Percentiles rank a stretch among this genome's conserved stretches.
phyloP scores from a whole-genome alignment of 345 rosid genomes.

The Camelina hispida region DNA sequence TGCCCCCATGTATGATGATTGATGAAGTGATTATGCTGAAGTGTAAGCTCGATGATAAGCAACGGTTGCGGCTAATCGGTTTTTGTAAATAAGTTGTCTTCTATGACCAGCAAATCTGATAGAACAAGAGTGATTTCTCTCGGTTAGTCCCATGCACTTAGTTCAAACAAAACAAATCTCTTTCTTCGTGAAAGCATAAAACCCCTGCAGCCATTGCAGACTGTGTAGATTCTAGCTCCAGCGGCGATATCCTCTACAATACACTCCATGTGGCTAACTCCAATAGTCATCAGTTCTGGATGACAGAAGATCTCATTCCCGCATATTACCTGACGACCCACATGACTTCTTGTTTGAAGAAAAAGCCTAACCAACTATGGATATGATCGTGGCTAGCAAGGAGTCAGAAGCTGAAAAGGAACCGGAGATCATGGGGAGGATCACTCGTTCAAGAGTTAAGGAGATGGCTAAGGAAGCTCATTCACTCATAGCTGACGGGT shows the following conservation, averaged over 20 bases:
- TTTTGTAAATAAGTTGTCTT: too few species aligned
- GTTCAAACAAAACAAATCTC: neutral
- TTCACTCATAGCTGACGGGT: too few species aligned
- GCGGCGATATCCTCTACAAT: neutral
- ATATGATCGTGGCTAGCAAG: too few species aligned
- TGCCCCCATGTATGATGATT: neutral
- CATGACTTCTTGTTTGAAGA: neutral
- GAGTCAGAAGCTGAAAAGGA: too few species aligned
- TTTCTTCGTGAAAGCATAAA: neutral
- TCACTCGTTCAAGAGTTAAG: too few species aligned
- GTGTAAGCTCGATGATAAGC: neutral
- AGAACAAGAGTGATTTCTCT: neutral
- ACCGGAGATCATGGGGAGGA: too few species aligned
- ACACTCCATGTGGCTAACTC: neutral
- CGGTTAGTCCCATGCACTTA: neutral
- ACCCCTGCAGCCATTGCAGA: neutral
- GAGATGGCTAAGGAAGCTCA: too few species aligned
- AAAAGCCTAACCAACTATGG: neutral
- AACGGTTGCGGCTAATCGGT: too few species aligned
- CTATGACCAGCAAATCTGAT: neutral
- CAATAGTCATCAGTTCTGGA: neutral
- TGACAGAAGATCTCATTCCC: neutral
- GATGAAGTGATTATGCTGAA: neutral
- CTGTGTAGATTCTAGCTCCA: neutral
- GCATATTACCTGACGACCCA: neutral